A percentile compares a stretch with the other conserved stretches of the same genome.
Evolutionary conservation across 148 eudicot species (phyloP).

Genomic region (Hydrangea macrophylla): DNA sequence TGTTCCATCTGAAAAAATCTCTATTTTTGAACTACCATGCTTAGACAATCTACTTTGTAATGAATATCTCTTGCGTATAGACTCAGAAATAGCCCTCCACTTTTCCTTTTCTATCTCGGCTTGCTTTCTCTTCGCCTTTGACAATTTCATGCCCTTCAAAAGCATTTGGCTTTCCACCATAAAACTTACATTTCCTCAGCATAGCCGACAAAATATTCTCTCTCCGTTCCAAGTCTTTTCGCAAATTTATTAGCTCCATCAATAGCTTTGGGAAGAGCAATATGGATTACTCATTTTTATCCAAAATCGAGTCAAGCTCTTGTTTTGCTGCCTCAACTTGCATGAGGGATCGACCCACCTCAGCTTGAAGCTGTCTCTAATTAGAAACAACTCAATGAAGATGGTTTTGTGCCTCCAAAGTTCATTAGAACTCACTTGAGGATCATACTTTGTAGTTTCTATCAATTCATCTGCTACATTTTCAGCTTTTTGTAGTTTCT

Average conservation of each 20-base stretch:
- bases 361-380: slow-evolving; percentile 86
- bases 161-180: slow-evolving; percentile 56
- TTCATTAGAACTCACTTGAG: slow-evolving; percentile 56
- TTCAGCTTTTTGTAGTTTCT: slow-evolving; percentile 37
- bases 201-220: slow-evolving; percentile 74
- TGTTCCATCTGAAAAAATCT: slow-evolving; percentile 27
- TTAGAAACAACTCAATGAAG: slow-evolving; percentile 87
- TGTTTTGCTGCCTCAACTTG: slow-evolving; percentile 71
- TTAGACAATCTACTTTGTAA: slow-evolving; percentile 58
- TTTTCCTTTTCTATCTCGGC: slow-evolving; percentile 43
- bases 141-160: slow-evolving; percentile 55
- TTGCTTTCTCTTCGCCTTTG: slow-evolving; percentile 55
- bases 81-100: slow-evolving; percentile 47
- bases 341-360: slow-evolving; percentile 67
- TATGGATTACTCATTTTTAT: slow-evolving; percentile 69
- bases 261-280: slow-evolving; percentile 65
- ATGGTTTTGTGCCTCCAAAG: slow-evolving; percentile 79
- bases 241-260: slow-evolving; percentile 52
- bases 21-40: slow-evolving; percentile 43
- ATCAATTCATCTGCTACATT: slow-evolving; percentile 49
- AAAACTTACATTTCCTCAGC: slow-evolving; percentile 65
- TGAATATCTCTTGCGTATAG: slow-evolving; percentile 49
- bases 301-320: slow-evolving; percentile 54
- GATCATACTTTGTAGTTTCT: slow-evolving; percentile 45
- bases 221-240: slow-evolving; percentile 67